phyloP scores from a whole-genome alignment of 192 early-diverging fungal species.

The Obelidium mucronatum region DNA sequence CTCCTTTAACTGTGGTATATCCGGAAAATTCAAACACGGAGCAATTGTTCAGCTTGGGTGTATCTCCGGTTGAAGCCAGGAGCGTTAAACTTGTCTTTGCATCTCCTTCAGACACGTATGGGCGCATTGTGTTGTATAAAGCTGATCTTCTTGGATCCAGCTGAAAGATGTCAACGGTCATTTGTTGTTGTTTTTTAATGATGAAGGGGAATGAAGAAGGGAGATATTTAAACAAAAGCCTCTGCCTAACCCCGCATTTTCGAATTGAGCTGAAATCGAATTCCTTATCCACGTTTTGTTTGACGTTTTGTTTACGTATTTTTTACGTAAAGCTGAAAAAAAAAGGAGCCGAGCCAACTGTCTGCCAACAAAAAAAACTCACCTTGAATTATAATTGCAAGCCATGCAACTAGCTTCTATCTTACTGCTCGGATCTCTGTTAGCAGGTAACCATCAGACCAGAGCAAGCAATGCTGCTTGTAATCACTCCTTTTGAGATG shows the following conservation, averaged over 20 bases:
- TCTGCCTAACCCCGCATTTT: background rate
- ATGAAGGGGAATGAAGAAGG: background rate
- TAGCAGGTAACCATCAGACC: too few relatives aligned
- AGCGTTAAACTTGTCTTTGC: constrained; percentile 25
- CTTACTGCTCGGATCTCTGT: too few relatives aligned
- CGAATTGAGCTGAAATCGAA: background rate
- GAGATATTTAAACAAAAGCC: background rate
- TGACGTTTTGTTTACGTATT: too few relatives aligned
- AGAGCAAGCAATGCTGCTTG: too few relatives aligned
- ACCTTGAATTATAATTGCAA: too few relatives aligned
- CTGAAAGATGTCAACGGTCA: background rate
- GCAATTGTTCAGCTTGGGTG: background rate
- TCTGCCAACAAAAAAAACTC: too few relatives aligned
- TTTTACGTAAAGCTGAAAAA: too few relatives aligned
- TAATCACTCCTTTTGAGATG: too few relatives aligned
- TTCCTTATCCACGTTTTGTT: too few relatives aligned
- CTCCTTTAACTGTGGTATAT: background rate
- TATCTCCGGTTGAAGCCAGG: background rate
- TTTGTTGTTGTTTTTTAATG: background rate
- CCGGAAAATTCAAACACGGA: constrained; percentile 23
- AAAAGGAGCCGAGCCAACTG: too few relatives aligned
- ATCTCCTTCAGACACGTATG: constrained; percentile 10
- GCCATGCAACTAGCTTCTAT: too few relatives aligned
- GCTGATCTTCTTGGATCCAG: constrained; percentile 1
- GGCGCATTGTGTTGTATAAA: constrained; percentile 27